Evolutionary conservation across 2,329 filamentous ascomycete genomes (phyloP).

Genomic region (Lecanicillium sp.): DNA sequence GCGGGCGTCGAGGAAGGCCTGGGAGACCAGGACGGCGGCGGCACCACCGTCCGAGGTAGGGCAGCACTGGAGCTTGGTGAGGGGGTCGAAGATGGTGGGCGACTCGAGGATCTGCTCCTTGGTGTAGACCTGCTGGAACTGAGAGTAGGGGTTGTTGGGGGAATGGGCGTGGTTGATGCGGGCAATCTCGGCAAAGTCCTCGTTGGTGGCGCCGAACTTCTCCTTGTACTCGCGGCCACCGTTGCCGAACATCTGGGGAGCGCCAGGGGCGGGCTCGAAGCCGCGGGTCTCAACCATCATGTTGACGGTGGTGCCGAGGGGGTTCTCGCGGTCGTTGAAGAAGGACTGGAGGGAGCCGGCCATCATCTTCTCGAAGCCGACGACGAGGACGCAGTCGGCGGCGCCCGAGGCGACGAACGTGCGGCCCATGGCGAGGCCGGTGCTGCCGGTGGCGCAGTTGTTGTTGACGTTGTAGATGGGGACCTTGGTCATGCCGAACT

Average conservation of each 20-base stretch:
- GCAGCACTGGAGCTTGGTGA: slow-evolving; percentile 98
- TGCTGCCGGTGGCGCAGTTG: slow-evolving; percentile 95
- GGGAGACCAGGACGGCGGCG: slow-evolving; percentile 81
- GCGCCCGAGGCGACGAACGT: slow-evolving; percentile 73
- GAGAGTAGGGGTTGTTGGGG: slow-evolving; percentile 91
- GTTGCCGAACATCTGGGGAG: slow-evolving; percentile 93
- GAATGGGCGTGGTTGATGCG: slow-evolving; percentile 91
- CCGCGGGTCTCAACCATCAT: slow-evolving; percentile 85
- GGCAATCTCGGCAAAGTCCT: slow-evolving; percentile 93
- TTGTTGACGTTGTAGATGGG: slow-evolving; percentile 99
- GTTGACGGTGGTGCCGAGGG: slow-evolving; percentile 61
- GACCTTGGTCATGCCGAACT: slow-evolving; percentile 95
- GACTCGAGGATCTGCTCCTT: slow-evolving; percentile 73
- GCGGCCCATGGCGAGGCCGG: slow-evolving; percentile 77
- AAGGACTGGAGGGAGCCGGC: slow-evolving; percentile 76
- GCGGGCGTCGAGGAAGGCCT: slow-evolving; percentile 78
- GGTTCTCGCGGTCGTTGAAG: slow-evolving; percentile 81
- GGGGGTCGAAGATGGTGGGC: slow-evolving; percentile 73
- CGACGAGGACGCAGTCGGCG: slow-evolving; percentile 81
- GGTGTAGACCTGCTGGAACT: slow-evolving; percentile 90
- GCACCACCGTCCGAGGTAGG: slow-evolving; percentile 91
- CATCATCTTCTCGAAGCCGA: slow-evolving; percentile 98
- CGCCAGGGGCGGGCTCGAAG: slow-evolving; percentile 72
- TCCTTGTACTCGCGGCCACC: slow-evolving; percentile 93
- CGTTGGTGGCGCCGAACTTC: slow-evolving; percentile 76